Evolutionary conservation across 306 rosid genomes (phyloP).

Genomic region (Calophaca sinica): DNA sequence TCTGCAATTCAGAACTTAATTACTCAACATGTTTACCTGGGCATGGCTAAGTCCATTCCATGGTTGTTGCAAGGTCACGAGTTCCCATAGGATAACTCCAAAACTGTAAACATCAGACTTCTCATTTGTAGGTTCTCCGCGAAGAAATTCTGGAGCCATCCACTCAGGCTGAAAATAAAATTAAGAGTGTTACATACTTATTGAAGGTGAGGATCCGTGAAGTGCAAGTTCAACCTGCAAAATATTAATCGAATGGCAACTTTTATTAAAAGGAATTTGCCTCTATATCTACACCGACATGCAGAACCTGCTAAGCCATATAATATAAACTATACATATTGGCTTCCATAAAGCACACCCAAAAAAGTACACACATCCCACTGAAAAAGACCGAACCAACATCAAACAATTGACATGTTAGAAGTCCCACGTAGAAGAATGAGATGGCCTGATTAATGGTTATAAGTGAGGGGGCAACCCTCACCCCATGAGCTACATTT

Average conservation of each 20-base stretch:
- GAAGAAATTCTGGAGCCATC: constrained; percentile 99
- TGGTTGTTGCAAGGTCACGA: constrained; percentile 88
- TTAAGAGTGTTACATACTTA: constrained; percentile 63
- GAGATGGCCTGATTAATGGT: no score
- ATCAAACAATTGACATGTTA: constrained; percentile 30
- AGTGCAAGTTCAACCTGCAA: constrained; percentile 62
- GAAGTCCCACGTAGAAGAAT: no score
- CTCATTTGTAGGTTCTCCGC: constrained; percentile 95
- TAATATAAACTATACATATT: constrained; percentile 14
- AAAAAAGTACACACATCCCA: not conserved
- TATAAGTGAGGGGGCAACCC: no score
- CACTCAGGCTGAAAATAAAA: constrained; percentile 97
- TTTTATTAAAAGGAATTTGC: constrained; percentile 36
- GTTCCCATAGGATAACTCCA: constrained; percentile 96
- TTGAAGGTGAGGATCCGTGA: constrained; percentile 51
- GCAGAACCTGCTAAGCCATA: constrained; percentile 20
- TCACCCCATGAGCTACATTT: no score
- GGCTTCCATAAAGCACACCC: constrained; percentile 11
- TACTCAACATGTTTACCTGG: constrained; percentile 62
- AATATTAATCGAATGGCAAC: constrained; percentile 57
- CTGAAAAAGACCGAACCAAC: not conserved
- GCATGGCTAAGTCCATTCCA: constrained; percentile 95
- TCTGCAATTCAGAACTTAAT: constrained; percentile 19
- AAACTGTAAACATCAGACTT: constrained; percentile 95
- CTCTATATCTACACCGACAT: constrained; percentile 26